These are phyloP conservation scores for Monosporozyma yasuniensis DNA, from an alignment of 805 yeast genomes.

Conservation along the genomic window DNA sequence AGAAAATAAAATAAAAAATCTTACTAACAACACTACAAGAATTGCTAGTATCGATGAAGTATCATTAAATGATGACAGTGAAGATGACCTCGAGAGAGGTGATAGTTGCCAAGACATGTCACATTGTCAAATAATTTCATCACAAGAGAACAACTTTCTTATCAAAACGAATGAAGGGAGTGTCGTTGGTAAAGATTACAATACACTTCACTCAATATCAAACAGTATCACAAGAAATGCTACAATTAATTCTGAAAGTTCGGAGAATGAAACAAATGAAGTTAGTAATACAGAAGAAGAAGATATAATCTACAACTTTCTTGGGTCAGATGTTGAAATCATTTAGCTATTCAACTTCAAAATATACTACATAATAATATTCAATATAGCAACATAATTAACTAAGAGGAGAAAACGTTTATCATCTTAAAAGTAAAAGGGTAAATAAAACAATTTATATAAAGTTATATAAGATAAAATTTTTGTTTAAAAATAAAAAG, in stretches of 20 bases:
- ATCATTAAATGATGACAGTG: not conserved
- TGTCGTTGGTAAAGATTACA: not conserved
- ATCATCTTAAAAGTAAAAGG: not conserved
- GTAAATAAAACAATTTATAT: not conserved
- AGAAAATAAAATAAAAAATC: not conserved
- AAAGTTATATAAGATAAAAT: not conserved
- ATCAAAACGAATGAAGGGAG: not conserved
- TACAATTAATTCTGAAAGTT: not conserved
- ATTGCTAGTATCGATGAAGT: not conserved
- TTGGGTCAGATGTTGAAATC: conserved; percentile 16
- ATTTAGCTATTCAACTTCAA: not conserved
- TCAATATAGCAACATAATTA: not conserved
- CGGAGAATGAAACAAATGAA: not conserved
- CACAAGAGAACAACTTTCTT: not conserved
- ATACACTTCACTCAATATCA: not conserved
- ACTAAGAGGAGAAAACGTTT: not conserved
- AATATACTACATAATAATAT: not conserved
- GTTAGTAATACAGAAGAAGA: not conserved
- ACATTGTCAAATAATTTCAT: not conserved
- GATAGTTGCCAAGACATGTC: not conserved
- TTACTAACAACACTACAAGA: not conserved
- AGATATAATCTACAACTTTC: conserved; percentile 9
- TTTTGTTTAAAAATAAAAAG: not conserved
- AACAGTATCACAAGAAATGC: not conserved
- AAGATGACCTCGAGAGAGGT: not conserved